Conservation (phyloP, 1,284 basidiomycete genomes). For the Xerocomus cyaneibrunnescens region DNA sequence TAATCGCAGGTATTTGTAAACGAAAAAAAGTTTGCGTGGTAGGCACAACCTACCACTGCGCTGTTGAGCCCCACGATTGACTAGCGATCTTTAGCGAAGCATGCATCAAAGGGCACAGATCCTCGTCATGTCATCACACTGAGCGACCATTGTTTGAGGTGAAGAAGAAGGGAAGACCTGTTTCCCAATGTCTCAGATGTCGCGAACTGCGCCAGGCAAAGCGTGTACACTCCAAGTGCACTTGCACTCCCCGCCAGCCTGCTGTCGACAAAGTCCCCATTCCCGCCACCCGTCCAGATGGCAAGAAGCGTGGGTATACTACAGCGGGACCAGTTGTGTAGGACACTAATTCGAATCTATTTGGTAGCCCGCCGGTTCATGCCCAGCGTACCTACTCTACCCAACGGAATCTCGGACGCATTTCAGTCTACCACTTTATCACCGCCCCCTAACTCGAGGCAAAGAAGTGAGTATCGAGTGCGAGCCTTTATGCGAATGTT, state of each 20-base stretch:
- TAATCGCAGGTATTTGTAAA: conserved; percentile 65
- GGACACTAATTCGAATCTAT: conserved; percentile 7
- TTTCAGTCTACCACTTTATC: conserved; percentile 17
- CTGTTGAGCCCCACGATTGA: conserved; percentile 1
- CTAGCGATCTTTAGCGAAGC: conserved; percentile 57
- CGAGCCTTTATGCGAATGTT: conserved; percentile 5
- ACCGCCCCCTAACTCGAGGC: conserved; percentile 43
- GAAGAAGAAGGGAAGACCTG: conserved; percentile 83
- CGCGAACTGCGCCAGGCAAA: conserved; percentile 73
- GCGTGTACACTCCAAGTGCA: conserved; percentile 73
- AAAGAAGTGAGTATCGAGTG: conserved; percentile 45
- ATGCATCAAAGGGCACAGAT: conserved; percentile 88
- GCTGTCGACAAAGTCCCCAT: conserved; percentile 39
- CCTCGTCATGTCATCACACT: conserved; percentile 77
- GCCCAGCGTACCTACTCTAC: conserved; percentile 58
- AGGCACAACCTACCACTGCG: conserved; percentile 16
- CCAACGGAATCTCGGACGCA: conserved; percentile 59
- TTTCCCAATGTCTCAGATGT: conserved; percentile 81
- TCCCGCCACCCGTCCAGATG: conserved; percentile 38
- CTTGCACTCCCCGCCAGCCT: conserved; percentile 46
- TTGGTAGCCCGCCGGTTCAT: conserved; percentile 53
- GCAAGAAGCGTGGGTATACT: conserved; percentile 50
- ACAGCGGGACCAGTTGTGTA: background rate
- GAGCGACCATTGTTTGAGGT: conserved; percentile 82
- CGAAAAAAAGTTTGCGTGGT: conserved; percentile 84